Conservation (phyloP, 495 filamentous ascomycete genomes). For the Parathielavia appendiculata region DNA sequence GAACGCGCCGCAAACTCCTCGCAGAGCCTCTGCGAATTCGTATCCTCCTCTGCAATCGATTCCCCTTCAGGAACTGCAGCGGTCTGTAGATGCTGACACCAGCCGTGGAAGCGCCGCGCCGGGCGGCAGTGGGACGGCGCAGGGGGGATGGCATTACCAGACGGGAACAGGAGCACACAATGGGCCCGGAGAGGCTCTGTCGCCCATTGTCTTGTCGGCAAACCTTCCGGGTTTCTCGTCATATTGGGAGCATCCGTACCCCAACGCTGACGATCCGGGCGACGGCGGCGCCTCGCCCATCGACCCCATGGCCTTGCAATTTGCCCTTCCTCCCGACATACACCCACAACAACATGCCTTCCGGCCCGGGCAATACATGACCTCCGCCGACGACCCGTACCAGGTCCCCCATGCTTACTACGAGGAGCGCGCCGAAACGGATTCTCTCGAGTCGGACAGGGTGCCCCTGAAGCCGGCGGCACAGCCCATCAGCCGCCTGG, state of each 20-base stretch:
- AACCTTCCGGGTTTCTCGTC: constrained; percentile 42
- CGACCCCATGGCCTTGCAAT: constrained; percentile 44
- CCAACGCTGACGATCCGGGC: constrained; percentile 26
- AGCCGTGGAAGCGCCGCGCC: constrained; percentile 15
- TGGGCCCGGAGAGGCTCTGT: constrained; percentile 23
- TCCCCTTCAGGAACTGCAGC: constrained; percentile 75
- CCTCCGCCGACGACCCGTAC: constrained; percentile 34
- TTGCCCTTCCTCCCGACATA: constrained; percentile 46
- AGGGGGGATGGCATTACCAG: constrained; percentile 24
- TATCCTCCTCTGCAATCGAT: constrained; percentile 59
- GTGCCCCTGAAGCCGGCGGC: constrained; percentile 56
- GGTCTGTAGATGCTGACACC: constrained; percentile 43
- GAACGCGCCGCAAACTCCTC: constrained; percentile 29
- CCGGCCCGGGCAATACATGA: constrained; percentile 22
- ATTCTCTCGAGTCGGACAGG: constrained; percentile 65
- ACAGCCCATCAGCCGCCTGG: constrained; percentile 61
- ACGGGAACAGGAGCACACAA: constrained; percentile 25
- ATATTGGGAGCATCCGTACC: constrained; percentile 44
- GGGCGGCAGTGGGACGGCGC: constrained; percentile 1
- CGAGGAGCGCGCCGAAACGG: constrained; percentile 49
- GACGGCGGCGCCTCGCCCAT: constrained; percentile 38
- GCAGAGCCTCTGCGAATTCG: constrained; percentile 30
- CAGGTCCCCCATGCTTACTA: constrained; percentile 43
- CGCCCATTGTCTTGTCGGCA: constrained; percentile 36
- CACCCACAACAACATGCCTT: constrained; percentile 19